phyloP scores from a whole-genome alignment of 2,329 filamentous ascomycete species.

The Cladophialophora bantiana region DNA sequence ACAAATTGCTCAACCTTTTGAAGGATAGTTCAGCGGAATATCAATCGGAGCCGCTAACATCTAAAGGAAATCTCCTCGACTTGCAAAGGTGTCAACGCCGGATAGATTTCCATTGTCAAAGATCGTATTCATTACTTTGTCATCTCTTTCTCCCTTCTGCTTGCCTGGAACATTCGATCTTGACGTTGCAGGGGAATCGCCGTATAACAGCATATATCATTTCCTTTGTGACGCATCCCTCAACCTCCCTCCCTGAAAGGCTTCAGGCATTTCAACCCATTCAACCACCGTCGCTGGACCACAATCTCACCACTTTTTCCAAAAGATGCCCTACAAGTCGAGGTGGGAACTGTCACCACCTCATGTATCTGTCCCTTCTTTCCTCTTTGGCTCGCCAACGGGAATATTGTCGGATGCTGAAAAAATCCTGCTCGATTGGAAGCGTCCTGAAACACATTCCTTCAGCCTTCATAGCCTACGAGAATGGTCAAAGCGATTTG shows the following conservation, averaged over 20 bases:
- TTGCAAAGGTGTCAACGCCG: too few species aligned
- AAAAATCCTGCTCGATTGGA: conserved; percentile 59
- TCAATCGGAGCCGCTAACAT: conserved; percentile 1
- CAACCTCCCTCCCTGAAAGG: too few species aligned
- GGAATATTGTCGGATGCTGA: not conserved
- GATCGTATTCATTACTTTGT: too few species aligned
- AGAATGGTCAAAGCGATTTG: conserved; percentile 71
- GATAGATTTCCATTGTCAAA: too few species aligned
- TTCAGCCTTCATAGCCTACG: conserved; percentile 67
- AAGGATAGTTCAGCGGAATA: not conserved
- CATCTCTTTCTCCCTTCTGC: too few species aligned
- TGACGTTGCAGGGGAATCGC: too few species aligned
- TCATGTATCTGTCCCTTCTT: conserved; percentile 15
- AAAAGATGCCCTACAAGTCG: conserved; percentile 14
- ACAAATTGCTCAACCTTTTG: not conserved
- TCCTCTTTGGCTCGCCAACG: conserved; percentile 19
- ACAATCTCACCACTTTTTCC: not conserved
- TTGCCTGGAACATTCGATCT: too few species aligned
- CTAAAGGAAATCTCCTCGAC: not conserved
- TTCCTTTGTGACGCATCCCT: too few species aligned
- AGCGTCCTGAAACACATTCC: conserved; percentile 65
- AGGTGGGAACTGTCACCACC: conserved; percentile 10
- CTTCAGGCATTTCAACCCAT: too few species aligned
- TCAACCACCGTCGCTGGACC: too few species aligned
- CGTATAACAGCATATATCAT: too few species aligned